Conservation (phyloP, 2,329 filamentous ascomycete genomes). For the Diaporthe aspalathi region DNA sequence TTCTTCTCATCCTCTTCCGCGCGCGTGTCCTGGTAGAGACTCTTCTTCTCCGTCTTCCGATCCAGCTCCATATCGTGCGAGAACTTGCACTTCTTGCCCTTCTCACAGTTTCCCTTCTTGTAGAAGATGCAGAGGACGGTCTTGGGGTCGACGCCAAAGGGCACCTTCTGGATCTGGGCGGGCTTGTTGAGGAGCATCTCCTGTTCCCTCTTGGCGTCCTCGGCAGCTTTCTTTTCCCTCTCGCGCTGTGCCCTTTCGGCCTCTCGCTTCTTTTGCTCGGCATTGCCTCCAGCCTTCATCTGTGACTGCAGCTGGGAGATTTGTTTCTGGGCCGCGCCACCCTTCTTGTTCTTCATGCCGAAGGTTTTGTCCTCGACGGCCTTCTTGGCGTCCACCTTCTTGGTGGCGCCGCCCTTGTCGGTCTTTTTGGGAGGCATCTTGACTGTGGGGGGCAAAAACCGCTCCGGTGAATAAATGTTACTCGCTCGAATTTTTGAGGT, state of each 20-base stretch:
- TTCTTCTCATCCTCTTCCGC: conserved; percentile 80
- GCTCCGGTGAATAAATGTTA: background rate
- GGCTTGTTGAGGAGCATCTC: conserved; percentile 89
- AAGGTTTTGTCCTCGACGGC: conserved; percentile 94
- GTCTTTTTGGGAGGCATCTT: conserved; percentile 80
- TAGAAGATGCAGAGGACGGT: conserved; percentile 96
- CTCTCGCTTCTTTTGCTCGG: conserved; percentile 86
- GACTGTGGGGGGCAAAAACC: conserved; percentile 41
- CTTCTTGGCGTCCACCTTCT: conserved; percentile 70
- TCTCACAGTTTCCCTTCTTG: conserved; percentile 97
- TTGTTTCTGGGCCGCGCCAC: conserved; percentile 86
- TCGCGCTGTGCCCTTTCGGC: conserved; percentile 76
- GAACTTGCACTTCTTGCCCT: conserved; percentile 98
- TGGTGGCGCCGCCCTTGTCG: conserved; percentile 61
- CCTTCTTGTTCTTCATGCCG: conserved; percentile 99
- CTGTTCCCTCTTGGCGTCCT: conserved; percentile 83
- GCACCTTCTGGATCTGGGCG: conserved; percentile 95
- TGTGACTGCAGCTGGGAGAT: conserved; percentile 86
- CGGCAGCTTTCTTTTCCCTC: conserved; percentile 91
- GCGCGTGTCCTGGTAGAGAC: conserved; percentile 87
- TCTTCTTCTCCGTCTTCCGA: conserved; percentile 91
- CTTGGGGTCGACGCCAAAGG: conserved; percentile 98
- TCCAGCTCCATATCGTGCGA: conserved; percentile 90
- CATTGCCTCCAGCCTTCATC: conserved; percentile 78
- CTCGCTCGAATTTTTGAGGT: background rate